phyloP scores from a whole-genome alignment of 306 rosid genomes.

The Prunus armeniaca region DNA sequence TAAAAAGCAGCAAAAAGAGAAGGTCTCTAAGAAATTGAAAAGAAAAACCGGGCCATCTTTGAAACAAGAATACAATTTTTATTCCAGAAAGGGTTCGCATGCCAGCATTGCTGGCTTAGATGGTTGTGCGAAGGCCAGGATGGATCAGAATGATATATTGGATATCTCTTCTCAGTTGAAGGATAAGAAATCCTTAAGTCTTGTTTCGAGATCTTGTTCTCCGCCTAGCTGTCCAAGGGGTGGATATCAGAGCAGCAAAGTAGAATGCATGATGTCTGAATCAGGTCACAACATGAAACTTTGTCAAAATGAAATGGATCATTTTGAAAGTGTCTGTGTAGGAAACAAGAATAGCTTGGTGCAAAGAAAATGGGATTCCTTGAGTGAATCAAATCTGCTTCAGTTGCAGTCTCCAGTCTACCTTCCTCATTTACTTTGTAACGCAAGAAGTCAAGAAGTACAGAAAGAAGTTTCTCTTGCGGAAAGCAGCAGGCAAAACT shows the following conservation, averaged over 20 bases:
- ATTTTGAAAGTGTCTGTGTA: constrained; percentile 21
- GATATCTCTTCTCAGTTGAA: constrained; percentile 32
- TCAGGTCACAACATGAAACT: constrained; percentile 31
- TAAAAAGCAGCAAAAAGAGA: constrained; percentile 44
- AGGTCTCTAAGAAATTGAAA: constrained; percentile 45
- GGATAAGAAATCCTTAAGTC: constrained; percentile 28
- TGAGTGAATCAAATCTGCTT: constrained; percentile 28
- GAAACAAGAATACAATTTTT: constrained; percentile 40
- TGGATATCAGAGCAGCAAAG: constrained; percentile 26
- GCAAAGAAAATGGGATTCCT: constrained; percentile 25
- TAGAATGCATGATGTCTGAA: constrained; percentile 37
- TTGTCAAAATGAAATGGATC: constrained; percentile 33
- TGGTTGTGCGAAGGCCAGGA: constrained; percentile 32
- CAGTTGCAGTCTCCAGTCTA: constrained; percentile 37
- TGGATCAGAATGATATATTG: constrained; percentile 34
- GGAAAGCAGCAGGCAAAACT: constrained; percentile 42
- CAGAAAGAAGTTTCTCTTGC: constrained; percentile 41
- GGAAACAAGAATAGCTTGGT: constrained; percentile 35
- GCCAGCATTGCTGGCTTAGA: constrained; percentile 32
- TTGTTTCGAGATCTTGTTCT: constrained; percentile 36
- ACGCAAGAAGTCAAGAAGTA: constrained; percentile 34
- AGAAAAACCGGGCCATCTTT: constrained; percentile 35
- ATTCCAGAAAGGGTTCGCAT: constrained; percentile 42
- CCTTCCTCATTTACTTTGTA: constrained; percentile 39
- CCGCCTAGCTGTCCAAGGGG: constrained; percentile 14